phyloP scores from a whole-genome alignment of 768 basidiomycete species.

The Ramaria sp. region DNA sequence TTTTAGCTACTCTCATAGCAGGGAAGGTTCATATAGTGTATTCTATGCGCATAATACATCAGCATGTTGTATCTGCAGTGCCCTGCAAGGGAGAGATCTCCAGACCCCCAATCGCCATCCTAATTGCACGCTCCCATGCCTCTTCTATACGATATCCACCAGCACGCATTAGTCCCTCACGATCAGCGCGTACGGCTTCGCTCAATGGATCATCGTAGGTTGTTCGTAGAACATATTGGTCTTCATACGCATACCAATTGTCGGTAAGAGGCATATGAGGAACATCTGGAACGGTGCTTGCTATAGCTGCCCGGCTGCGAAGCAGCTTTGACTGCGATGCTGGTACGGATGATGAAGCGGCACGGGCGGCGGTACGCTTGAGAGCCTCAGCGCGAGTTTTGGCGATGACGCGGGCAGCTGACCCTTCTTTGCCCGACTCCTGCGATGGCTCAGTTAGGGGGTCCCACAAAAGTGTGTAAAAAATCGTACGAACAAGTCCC shows the following conservation, averaged over 20 bases:
- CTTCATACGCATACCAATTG: constrained; percentile 65
- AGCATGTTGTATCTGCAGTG: not conserved
- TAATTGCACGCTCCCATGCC: constrained; percentile 76
- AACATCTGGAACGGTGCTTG: constrained; percentile 58
- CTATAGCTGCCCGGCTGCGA: constrained; percentile 54
- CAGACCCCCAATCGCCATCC: constrained; percentile 61
- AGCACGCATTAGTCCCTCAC: constrained; percentile 69
- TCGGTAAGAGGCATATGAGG: constrained; percentile 75
- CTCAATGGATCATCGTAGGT: constrained; percentile 65
- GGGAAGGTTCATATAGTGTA: not conserved
- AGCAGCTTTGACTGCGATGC: constrained; percentile 18
- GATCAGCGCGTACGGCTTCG: constrained; percentile 64
- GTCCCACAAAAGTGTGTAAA: not conserved
- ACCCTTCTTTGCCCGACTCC: constrained; percentile 11
- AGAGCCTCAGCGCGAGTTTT: constrained; percentile 54
- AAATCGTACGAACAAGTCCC: constrained; percentile 39
- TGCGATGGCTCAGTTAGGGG: not conserved
- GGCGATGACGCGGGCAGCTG: constrained; percentile 36
- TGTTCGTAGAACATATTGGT: constrained; percentile 43
- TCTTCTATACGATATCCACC: constrained; percentile 77
- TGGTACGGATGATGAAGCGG: constrained; percentile 20
- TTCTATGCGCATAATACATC: not conserved
- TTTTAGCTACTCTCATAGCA: not conserved
- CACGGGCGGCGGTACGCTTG: constrained; percentile 49
- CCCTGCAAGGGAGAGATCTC: constrained; percentile 38